Evolutionary conservation across 2,329 filamentous ascomycete species (phyloP).

Genomic region (Stagonosporopsis vannaccii): DNA sequence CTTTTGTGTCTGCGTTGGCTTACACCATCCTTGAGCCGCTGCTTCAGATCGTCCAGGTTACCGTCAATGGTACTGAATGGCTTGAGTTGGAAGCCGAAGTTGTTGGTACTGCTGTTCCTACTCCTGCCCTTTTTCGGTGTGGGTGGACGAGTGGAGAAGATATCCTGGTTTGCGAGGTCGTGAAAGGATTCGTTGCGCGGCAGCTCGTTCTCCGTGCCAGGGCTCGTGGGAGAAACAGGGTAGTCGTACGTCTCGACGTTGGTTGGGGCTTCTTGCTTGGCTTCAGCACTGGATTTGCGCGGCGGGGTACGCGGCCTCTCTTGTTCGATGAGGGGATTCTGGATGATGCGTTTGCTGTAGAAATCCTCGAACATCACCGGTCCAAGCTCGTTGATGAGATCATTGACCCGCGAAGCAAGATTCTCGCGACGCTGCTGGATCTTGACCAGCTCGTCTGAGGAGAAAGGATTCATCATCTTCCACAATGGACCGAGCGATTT

Average conservation of each 20-base stretch:
- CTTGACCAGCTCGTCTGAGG: conserved; percentile 81
- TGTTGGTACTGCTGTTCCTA: conserved; percentile 64
- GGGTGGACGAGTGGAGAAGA: conserved; percentile 89
- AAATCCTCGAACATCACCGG: conserved; percentile 97
- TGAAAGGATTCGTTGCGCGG: conserved; percentile 94
- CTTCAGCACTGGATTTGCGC: conserved; percentile 28
- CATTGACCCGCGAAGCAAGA: conserved; percentile 82
- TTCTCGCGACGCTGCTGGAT: conserved; percentile 75
- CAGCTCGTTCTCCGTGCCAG: conserved; percentile 30
- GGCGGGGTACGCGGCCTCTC: conserved; percentile 33
- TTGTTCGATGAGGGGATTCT: conserved; percentile 42
- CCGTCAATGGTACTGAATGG: conserved; percentile 72
- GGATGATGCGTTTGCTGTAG: conserved; percentile 49
- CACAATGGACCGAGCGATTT: conserved; percentile 91
- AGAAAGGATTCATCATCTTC: conserved; percentile 82
- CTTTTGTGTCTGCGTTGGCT: conserved; percentile 72
- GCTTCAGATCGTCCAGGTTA: conserved; percentile 81
- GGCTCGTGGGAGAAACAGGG: conserved; percentile 34
- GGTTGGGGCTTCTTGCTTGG: conserved; percentile 22
- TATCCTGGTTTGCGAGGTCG: conserved; percentile 84
- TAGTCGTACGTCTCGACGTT: conserved; percentile 38
- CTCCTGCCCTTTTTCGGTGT: conserved; percentile 78
- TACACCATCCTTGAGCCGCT: conserved; percentile 87
- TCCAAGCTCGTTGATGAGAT: conserved; percentile 92
- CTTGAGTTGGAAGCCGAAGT: conserved; percentile 70